Evolutionary conservation across 148 eudicot genomes (phyloP).

Genomic region (Heliosperma pusillum): DNA sequence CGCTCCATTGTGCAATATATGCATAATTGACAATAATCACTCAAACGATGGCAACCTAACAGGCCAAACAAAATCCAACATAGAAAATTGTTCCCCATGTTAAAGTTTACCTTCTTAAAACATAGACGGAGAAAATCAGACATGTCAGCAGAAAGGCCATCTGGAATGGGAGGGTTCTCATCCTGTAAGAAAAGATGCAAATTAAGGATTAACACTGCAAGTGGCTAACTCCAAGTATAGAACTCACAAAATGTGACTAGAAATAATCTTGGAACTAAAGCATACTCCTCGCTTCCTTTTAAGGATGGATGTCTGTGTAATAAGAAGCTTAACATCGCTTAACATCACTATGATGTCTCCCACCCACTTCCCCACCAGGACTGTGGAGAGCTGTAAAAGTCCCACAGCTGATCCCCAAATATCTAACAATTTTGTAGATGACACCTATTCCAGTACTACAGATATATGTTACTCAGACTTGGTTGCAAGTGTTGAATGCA

Average conservation of each 20-base stretch:
- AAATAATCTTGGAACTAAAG: slow-evolving; percentile 1
- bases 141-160: slow-evolving; percentile 79
- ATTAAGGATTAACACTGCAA: neutral
- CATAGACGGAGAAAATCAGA: slow-evolving; percentile 89
- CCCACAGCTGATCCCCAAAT: neutral
- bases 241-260: neutral
- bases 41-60: neutral
- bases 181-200: slow-evolving; percentile 49
- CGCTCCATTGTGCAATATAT: neutral
- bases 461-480: neutral
- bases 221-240: neutral
- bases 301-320: neutral
- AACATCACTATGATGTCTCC: neutral
- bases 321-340: neutral
- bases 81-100: neutral
- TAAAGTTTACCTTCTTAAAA: slow-evolving; percentile 76
- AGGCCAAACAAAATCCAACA: neutral
- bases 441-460: neutral
- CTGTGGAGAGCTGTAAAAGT: neutral
- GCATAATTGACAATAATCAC: neutral
- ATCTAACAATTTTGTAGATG: neutral
- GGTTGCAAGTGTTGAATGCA: neutral
- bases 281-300: neutral
- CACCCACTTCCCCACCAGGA: neutral
- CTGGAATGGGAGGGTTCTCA: slow-evolving; percentile 96